A percentile compares a stretch with the other conserved stretches of the same genome.
These are phyloP conservation scores for Chalciporus chontae DNA, from an alignment of 768 basidiomycete species.

Conservation along the genomic window DNA sequence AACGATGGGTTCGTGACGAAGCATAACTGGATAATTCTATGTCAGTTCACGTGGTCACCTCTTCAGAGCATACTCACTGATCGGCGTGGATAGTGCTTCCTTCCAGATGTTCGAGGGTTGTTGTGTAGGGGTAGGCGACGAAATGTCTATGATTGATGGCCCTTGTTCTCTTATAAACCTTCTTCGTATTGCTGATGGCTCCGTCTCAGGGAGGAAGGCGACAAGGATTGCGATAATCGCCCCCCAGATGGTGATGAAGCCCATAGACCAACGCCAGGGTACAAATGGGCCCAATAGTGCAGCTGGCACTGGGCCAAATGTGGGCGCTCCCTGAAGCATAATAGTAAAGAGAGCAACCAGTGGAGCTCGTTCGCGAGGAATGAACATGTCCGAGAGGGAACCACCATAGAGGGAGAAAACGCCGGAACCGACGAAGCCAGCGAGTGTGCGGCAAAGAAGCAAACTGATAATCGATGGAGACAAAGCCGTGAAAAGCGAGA, in stretches of 20 bases:
- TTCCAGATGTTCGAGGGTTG: conserved; percentile 16
- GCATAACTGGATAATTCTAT: conserved; percentile 16
- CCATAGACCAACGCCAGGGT: conserved; percentile 28
- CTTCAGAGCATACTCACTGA: conserved; percentile 17
- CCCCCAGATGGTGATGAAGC: conserved; percentile 23
- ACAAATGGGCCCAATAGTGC: conserved; percentile 19
- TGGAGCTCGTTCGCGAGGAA: conserved; percentile 25
- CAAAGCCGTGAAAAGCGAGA: conserved; percentile 22
- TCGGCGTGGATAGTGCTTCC: conserved; percentile 22
- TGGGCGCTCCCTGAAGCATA: conserved; percentile 29
- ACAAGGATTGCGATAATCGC: conserved; percentile 15
- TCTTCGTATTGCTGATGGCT: conserved; percentile 18
- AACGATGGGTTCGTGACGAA: conserved; percentile 24
- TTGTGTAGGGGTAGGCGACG: not conserved
- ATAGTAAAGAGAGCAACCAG: conserved; percentile 29
- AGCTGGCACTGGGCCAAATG: conserved; percentile 26
- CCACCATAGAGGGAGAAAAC: conserved; percentile 31
- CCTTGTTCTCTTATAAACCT: conserved; percentile 13
- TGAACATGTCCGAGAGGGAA: conserved; percentile 29
- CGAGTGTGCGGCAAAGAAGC: conserved; percentile 18
- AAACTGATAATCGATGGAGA: conserved; percentile 20
- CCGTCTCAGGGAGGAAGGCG: conserved; percentile 24
- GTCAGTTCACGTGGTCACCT: not conserved
- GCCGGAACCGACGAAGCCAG: conserved; percentile 23
- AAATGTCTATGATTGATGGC: not conserved